These are phyloP conservation scores for Aureobasidium lini DNA, from an alignment of 2,329 filamentous ascomycete genomes.

Conservation along the genomic window DNA sequence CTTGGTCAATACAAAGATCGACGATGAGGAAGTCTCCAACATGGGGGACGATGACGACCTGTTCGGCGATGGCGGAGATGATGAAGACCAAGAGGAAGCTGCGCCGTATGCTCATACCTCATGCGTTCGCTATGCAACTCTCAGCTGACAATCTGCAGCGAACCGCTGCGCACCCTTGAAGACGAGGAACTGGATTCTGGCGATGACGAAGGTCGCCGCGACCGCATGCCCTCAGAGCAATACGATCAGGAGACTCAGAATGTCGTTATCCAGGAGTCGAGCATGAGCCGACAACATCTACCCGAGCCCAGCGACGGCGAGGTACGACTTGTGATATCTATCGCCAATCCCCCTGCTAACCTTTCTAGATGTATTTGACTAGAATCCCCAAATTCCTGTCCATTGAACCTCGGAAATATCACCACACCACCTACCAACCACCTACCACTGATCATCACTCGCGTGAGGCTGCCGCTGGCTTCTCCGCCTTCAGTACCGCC, in stretches of 20 bases:
- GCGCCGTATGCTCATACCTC: constrained; percentile 18
- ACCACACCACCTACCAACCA: constrained; percentile 58
- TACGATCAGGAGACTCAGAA: constrained; percentile 42
- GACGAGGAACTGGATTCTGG: constrained; percentile 58
- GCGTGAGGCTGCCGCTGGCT: constrained; percentile 37
- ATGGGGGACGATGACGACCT: constrained; percentile 36
- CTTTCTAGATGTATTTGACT: constrained; percentile 55
- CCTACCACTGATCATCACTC: constrained; percentile 52
- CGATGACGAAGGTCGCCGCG: constrained; percentile 55
- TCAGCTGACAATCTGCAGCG: not conserved
- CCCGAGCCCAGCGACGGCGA: constrained; percentile 65
- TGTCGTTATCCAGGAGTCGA: constrained; percentile 50
- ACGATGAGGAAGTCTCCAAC: constrained; percentile 23
- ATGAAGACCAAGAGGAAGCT: constrained; percentile 19
- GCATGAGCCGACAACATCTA: constrained; percentile 60
- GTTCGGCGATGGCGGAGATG: constrained; percentile 39
- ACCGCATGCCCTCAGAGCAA: constrained; percentile 49
- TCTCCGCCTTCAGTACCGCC: constrained; percentile 56
- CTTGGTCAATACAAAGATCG: constrained; percentile 15
- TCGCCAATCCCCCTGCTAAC: not conserved
- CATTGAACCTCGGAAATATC: constrained; percentile 60
- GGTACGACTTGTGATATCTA: constrained; percentile 36
- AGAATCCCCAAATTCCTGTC: constrained; percentile 67
- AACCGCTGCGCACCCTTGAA: constrained; percentile 43
- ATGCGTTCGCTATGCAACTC: not conserved